Percentiles rank a stretch among this genome's conserved stretches.
phyloP scores from a whole-genome alignment of 176 grass and related monocot genomes.

The Pharus latifolius region DNA sequence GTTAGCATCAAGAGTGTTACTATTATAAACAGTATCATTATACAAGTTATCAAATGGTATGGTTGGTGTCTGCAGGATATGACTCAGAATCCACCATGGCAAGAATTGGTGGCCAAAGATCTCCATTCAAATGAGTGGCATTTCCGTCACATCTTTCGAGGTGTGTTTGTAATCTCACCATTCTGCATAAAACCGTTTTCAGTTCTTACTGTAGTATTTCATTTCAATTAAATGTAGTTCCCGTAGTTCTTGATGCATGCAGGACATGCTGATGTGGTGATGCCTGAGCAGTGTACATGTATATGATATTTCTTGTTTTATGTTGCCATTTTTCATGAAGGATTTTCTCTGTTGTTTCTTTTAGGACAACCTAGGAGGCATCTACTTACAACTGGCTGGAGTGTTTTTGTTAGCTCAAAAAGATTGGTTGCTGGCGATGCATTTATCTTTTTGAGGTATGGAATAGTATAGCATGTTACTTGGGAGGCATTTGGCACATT shows the following conservation, averaged over 20 bases:
- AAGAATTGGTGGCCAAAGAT: constrained; percentile 69
- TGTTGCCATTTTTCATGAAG: not conserved
- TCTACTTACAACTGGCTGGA: constrained; percentile 90
- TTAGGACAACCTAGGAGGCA: constrained; percentile 83
- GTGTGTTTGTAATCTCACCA: constrained; percentile 18
- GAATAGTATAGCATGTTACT: not conserved
- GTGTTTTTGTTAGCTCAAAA: constrained; percentile 89
- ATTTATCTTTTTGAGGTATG: constrained; percentile 85
- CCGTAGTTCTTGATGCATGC: too few relatives aligned
- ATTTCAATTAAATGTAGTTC: not conserved
- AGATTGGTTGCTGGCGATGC: constrained; percentile 85
- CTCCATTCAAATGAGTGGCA: constrained; percentile 78
- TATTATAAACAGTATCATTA: not conserved
- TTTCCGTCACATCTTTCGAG: constrained; percentile 92
- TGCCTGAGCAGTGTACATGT: too few relatives aligned
- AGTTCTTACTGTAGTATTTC: not conserved
- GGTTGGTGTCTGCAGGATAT: constrained; percentile 47
- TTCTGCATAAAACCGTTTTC: not conserved
- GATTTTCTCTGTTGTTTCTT: not conserved
- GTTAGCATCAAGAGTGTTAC: constrained; percentile 25
- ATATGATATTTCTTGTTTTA: not conserved
- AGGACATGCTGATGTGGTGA: too few relatives aligned
- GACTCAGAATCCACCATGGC: constrained; percentile 68
- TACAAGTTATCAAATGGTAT: not conserved
- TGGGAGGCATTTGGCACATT: not conserved